Conservation (phyloP, 306 rosid genomes). For the Trifolium fragiferum region DNA sequence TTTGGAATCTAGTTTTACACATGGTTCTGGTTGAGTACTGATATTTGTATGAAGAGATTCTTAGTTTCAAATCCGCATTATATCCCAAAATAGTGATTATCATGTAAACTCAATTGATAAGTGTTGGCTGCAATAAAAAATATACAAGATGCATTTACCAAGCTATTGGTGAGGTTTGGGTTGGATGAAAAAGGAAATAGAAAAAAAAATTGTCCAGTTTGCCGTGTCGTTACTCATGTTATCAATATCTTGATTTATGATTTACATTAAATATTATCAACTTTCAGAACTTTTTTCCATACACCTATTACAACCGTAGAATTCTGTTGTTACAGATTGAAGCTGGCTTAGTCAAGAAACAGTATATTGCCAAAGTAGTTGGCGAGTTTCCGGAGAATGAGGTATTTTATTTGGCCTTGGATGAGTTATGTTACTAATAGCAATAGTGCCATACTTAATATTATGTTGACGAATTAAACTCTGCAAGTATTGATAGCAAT, state of each 20-base stretch:
- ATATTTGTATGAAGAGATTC: conserved; percentile 7
- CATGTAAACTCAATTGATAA: conserved; percentile 10
- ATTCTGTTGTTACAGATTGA: conserved; percentile 69
- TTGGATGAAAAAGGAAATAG: not conserved
- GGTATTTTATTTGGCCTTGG: conserved; percentile 57
- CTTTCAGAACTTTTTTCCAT: not conserved
- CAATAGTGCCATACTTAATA: conserved; percentile 7
- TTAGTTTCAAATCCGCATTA: conserved; percentile 12
- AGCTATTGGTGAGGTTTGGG: conserved; percentile 8
- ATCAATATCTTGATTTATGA: conserved; percentile 1
- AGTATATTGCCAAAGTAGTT: conserved; percentile 76
- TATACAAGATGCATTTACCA: conserved; percentile 6
- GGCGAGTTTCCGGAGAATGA: conserved; percentile 75
- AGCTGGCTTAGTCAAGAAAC: conserved; percentile 79
- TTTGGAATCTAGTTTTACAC: conserved; percentile 4
- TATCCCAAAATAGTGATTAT: not conserved
- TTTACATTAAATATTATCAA: conserved; percentile 11
- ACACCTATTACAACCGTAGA: conserved; percentile 17
- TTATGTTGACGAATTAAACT: conserved; percentile 27
- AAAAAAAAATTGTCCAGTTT: conserved; percentile 26
- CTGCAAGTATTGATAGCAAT: conserved; percentile 7
- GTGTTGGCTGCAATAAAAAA: not conserved
- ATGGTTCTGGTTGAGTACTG: conserved; percentile 1
- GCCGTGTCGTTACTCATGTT: conserved; percentile 14
- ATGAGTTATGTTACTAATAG: conserved; percentile 32